Evolutionary conservation across 116 monocot genomes (phyloP).

Genomic region (Phalaenopsis hybrid): DNA sequence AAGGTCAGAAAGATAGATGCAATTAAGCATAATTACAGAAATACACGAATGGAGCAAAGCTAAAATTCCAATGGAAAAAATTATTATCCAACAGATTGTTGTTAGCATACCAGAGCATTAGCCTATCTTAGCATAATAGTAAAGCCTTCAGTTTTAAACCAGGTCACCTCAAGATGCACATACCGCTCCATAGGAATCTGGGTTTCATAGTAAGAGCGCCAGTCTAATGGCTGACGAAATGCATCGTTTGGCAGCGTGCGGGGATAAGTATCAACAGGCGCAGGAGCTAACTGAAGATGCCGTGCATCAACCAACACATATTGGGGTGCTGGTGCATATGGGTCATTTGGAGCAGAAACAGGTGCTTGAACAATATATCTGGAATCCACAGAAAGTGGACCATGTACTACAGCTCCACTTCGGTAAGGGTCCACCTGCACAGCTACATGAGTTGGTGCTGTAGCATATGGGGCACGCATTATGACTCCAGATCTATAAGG

Average conservation of each 20-base stretch:
- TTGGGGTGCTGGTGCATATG: conserved; percentile 16
- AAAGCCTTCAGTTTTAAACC: no score
- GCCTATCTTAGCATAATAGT: no score
- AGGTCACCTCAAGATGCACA: no score
- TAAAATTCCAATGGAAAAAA: no score
- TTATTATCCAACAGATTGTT: no score
- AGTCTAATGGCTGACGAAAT: background rate
- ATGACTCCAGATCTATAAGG: background rate
- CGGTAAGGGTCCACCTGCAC: conserved; percentile 8
- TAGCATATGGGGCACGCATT: background rate
- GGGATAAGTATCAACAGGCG: background rate
- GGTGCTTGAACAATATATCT: conserved; percentile 3
- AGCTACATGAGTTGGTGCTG: background rate
- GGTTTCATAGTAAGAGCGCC: background rate
- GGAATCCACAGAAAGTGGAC: conserved; percentile 6
- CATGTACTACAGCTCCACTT: background rate
- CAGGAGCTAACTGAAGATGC: background rate
- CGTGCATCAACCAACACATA: conserved; percentile 6
- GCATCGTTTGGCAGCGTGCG: background rate
- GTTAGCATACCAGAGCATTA: no score
- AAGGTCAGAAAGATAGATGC: no score
- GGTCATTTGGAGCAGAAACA: background rate
- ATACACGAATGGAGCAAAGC: no score
- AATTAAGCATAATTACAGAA: no score
- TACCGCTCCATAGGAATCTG: conserved; percentile 3